Percentiles rank a stretch among this genome's conserved stretches.
Conservation (phyloP, 805 yeast species). For the Maudiozyma saulgeensis region DNA sequence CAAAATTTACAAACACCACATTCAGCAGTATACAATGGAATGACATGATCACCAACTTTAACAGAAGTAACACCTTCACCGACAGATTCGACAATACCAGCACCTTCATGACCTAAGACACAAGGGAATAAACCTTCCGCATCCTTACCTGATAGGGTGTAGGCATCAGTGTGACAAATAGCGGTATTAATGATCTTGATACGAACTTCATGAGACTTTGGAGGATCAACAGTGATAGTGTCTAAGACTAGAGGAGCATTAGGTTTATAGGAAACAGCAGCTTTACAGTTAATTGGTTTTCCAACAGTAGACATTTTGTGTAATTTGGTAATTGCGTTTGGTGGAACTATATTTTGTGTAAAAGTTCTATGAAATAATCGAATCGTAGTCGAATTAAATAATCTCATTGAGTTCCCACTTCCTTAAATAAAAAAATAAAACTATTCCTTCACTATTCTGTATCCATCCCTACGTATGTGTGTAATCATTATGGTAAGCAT, state of each 20-base stretch:
- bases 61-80: slow-evolving; percentile 92
- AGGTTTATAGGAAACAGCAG: slow-evolving; percentile 98
- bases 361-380: background rate
- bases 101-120: slow-evolving; percentile 95
- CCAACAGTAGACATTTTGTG: slow-evolving; percentile 11
- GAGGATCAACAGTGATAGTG: slow-evolving; percentile 84
- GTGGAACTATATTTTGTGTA: background rate
- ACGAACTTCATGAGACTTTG: slow-evolving; percentile 95
- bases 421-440: too few species aligned
- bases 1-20: slow-evolving; percentile 94
- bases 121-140: slow-evolving; percentile 96
- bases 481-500: too few species aligned
- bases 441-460: too few species aligned
- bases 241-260: slow-evolving; percentile 75
- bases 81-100: slow-evolving; percentile 88
- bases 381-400: background rate
- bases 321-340: background rate
- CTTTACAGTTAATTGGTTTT: slow-evolving; percentile 68
- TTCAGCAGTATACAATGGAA: slow-evolving; percentile 94
- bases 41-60: slow-evolving; percentile 87
- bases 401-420: background rate
- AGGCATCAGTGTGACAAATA: slow-evolving; percentile 98
- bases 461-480: too few species aligned
- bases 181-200: slow-evolving; percentile 82
- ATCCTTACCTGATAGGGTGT: slow-evolving; percentile 86